Base-by-base conservation (phyloP, 192 early-diverging fungal species). In the Funneliformis geosporum region DNA sequence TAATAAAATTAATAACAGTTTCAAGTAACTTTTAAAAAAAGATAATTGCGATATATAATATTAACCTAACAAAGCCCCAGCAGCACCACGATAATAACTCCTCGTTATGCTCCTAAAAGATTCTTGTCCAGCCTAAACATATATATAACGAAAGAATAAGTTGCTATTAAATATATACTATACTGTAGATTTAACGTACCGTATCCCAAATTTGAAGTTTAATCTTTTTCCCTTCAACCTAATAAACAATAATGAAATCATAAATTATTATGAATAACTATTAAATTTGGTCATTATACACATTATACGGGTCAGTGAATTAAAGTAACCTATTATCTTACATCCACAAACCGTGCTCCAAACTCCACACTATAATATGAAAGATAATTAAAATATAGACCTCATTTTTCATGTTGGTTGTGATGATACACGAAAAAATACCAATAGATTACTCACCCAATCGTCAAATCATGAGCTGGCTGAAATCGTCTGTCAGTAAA, bases 161-260 rank as follows among this genome's bases (percentile, higher is more conserved):
- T 33, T 44, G 18, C 18, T 10, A 16, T 1, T 60, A 21, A 44
- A n/a, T 8, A 28, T 23, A 21, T n/a, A 16, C 9, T 7, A 50
- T 27, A 61, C 39, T 28, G 25, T 18, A 28, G 1, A 28, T 21
- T 39, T 81, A 70, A 62, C 88, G 80, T 82, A 93, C 93, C n/a
- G 96, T 96, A 79, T 97, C 96, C 96, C 96, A 98, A 74, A 97
- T 95, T 81, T 97, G 95, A 14, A 97, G 88, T 84, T 96, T 96
- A 81, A 97, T 92, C 80, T 91, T 87, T 79, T 95, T 96, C 68
- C 90, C 91, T 75, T 93, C 91, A 18, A 93, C 82, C 87, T 89
- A 27, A 25, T 80, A 43, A 40, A 69, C 42, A 8, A 39, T 68
- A 12, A 14, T 4, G 21, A 55, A 55, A 55, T 55, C 21, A 33